Conservation (phyloP, 495 filamentous ascomycete species). For the Penicillium chermesinum region DNA sequence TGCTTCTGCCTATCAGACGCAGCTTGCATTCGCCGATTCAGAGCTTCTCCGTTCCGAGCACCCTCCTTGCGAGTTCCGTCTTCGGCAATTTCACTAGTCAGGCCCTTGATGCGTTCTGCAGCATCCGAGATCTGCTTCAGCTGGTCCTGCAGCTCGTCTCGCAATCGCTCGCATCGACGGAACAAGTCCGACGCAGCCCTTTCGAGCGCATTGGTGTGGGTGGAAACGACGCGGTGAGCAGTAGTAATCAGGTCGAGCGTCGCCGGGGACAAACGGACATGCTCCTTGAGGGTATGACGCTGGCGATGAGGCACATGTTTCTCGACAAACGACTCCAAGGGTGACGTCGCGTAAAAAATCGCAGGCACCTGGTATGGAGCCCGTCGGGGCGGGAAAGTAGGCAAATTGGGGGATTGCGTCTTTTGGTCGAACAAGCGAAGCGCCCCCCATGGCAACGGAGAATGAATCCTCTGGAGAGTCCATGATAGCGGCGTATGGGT, state of each 20-base stretch:
- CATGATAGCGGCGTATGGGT: slow-evolving; percentile 61
- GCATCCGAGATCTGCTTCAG: slow-evolving; percentile 63
- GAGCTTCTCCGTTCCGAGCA: slow-evolving; percentile 41
- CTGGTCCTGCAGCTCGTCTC: slow-evolving; percentile 66
- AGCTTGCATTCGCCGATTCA: slow-evolving; percentile 56
- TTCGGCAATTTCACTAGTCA: slow-evolving; percentile 58
- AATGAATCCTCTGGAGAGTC: slow-evolving; percentile 53
- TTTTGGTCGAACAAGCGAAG: slow-evolving; percentile 24
- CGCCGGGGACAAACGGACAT: slow-evolving; percentile 67
- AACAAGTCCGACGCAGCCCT: slow-evolving; percentile 78
- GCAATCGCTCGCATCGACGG: slow-evolving; percentile 66
- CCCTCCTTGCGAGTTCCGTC: slow-evolving; percentile 37
- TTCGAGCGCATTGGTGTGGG: slow-evolving; percentile 67
- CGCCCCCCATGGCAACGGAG: slow-evolving; percentile 25
- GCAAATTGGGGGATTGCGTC: slow-evolving; percentile 15
- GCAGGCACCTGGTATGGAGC: slow-evolving; percentile 66
- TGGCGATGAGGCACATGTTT: slow-evolving; percentile 55
- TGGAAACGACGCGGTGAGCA: slow-evolving; percentile 67
- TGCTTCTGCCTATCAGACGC: slow-evolving; percentile 55
- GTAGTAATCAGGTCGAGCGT: slow-evolving; percentile 72
- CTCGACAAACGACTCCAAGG: slow-evolving; percentile 57
- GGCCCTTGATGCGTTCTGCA: slow-evolving; percentile 57
- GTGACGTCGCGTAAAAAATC: slow-evolving; percentile 54
- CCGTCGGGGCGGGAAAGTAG: slow-evolving; percentile 42
- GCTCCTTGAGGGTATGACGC: slow-evolving; percentile 58